Base-by-base conservation (phyloP, 2,329 filamentous ascomycete genomes). In the Aspergillus sp. region DNA sequence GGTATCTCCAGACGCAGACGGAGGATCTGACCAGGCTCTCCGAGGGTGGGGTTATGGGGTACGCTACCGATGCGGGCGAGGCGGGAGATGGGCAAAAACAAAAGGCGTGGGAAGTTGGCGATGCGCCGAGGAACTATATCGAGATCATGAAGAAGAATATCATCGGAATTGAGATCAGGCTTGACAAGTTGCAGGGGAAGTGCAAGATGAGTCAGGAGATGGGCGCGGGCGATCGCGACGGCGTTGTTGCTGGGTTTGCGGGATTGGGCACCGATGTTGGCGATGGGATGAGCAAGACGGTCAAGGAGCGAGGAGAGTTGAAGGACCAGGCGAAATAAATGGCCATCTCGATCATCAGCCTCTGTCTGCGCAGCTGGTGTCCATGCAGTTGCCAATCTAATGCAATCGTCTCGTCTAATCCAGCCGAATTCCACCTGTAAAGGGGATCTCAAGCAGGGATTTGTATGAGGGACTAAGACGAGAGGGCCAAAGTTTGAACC, bases 121-220 rank as follows among this genome's bases (percentile, higher is more conserved):
- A 82, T 37, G 75, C 77, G 2, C 78, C 78, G 0, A 63, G 63
- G 8, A 50, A 46, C 0, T 82, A 77, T 50, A 51, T 80, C 5
- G 64, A 72, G 5, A 43, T 79, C 8, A 41, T 78, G 47, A 70
- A 69, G 52, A 78, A 72, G 58, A 65, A 57, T 25, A 75, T 80
- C 27, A 67, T 78, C 19, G 75, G 76, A 0, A 65, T 80, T 10
- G 72, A 80, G 48, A 72, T 81, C 26, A 52, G 58, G 26, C 66
- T 80, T 35, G 63, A 67, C 1, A 49, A 64, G 4, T 49, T 80
- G 20, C 68, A 71, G 30, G 75, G 76, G 8, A 79, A 78, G 58
- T 77, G 72, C 42, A 80, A 81, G 60, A 78, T 79, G 76, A 78
- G 72, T 41, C 76, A 80, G 55, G 75, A 80, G 46, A 62, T 68